Percentiles rank a stretch among this genome's conserved stretches.
Conservation (phyloP, 305 asterid genomes). For the Stenogyne calaminthoides region DNA sequence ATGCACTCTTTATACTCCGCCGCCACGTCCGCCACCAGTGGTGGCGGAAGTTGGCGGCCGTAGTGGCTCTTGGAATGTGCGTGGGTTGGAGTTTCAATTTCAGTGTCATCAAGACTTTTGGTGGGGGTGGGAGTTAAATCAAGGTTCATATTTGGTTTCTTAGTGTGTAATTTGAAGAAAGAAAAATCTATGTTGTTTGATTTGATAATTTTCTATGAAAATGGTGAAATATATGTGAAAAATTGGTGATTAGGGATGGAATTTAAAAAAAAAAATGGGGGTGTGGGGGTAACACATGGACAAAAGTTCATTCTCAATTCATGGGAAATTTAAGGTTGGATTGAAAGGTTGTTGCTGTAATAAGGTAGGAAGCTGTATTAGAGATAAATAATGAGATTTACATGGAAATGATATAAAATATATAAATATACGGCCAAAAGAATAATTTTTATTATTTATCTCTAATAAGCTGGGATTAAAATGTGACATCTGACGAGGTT, state of each 20-base stretch:
- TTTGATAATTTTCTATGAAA: too few species aligned
- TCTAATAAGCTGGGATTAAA: too few species aligned
- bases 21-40: constrained; percentile 13
- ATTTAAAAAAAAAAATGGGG: neutral
- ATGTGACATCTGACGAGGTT: too few species aligned
- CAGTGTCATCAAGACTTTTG: constrained; percentile 45
- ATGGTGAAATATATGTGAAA: too few species aligned
- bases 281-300: too few species aligned
- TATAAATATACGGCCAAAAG: too few species aligned
- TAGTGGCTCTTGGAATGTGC: constrained; percentile 25
- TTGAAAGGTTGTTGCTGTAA: constrained; percentile 21
- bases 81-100: constrained; percentile 60
- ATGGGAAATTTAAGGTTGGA: constrained; percentile 31
- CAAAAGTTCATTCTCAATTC: constrained; percentile 35
- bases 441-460: too few species aligned
- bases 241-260: neutral
- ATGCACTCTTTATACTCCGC: constrained; percentile 55
- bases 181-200: too few species aligned
- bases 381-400: too few species aligned
- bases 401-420: too few species aligned
- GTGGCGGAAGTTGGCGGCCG: constrained; percentile 33
- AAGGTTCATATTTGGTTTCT: constrained; percentile 53
- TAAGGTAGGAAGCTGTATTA: constrained; percentile 1
- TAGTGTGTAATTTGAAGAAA: neutral
- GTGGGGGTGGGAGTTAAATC: constrained; percentile 41